Conservation (phyloP, 768 basidiomycete species). For the Auriscalpium vulgare region DNA sequence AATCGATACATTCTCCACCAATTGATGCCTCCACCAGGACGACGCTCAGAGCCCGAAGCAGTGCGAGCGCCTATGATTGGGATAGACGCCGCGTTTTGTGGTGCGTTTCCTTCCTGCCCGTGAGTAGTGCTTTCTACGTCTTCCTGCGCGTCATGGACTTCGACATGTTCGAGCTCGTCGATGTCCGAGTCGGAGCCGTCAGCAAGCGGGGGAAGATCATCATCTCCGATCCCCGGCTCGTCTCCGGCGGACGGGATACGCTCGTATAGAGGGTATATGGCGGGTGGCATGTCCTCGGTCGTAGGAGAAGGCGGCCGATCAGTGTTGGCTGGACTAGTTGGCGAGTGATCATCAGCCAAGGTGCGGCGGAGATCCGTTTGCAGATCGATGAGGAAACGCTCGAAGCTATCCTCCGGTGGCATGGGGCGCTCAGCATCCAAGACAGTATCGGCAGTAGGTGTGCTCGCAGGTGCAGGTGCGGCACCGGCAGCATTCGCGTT, state of each 20-base stretch:
- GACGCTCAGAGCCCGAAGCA: constrained; percentile 28
- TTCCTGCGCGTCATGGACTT: constrained; percentile 3
- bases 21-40: constrained; percentile 46
- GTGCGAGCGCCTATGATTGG: constrained; percentile 21
- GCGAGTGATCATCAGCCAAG: constrained; percentile 32
- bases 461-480: neutral
- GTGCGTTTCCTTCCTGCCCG: neutral
- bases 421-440: constrained; percentile 14
- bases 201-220: constrained; percentile 26
- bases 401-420: constrained; percentile 63
- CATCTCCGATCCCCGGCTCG: constrained; percentile 12
- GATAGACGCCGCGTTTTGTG: neutral
- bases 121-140: constrained; percentile 16
- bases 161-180: neutral
- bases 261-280: constrained; percentile 5
- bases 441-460: neutral
- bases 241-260: neutral
- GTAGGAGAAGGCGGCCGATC: neutral
- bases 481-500: neutral
- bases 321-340: neutral
- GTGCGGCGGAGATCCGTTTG: constrained; percentile 65
- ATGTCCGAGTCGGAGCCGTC: constrained; percentile 30
- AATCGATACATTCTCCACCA: constrained; percentile 85
- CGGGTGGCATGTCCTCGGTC: neutral
- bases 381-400: constrained; percentile 72